Evolutionary conservation across 768 basidiomycete species (phyloP), one percentile per base, ranked within the genome.

Genomic region (Mycena vitilis): DNA sequence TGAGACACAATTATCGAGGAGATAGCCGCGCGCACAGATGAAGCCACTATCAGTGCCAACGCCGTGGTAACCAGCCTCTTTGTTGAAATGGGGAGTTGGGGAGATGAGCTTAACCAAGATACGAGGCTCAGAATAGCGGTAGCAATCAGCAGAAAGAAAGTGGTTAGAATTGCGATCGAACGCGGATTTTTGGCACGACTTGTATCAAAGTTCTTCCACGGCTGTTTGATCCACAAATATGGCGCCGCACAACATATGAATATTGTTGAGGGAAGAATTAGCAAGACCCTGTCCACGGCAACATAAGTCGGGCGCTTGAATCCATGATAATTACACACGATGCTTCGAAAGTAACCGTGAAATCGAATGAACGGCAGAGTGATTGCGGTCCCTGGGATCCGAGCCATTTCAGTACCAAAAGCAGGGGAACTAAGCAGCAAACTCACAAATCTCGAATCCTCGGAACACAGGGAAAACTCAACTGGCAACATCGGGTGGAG

Each of bases 331-430:
- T 15, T n/a, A 54, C 65, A 12, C n/a, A 66, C 65, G 38, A 60
- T 36, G 59, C 59, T 52, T 66, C 65, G n/a, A 66, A 66, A 13
- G 65, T 53, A n/a, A 66, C 22, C 12, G 65, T 66, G 30, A 66
- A 60, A 38, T 66, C 65, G 52, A 66, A 60, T 36, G 64, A 52
- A 34, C 64, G 64, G 52, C 64, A 65, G 5, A 44, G 64, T 4
- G 64, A 65, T 52, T 65, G 56, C 20, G 64, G 64, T 23, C 64
- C 56, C 64, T 65, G 34, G 36, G n/a, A 51, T 5, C 23, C 10
- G 13, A 9, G n/a, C n/a, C 30, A 30, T 2, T 38, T 40, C 15
- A 37, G 42, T 23, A 22, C 2, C 4, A 18, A 2, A 15, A n/a
- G 38, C 49, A 49, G 45, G 5, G 47, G 22, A 18, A 30, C 20